Percentiles rank a stretch among this genome's conserved stretches.
Conservation (phyloP, 495 filamentous ascomycete genomes). For the Penicillium robsamsonii region DNA sequence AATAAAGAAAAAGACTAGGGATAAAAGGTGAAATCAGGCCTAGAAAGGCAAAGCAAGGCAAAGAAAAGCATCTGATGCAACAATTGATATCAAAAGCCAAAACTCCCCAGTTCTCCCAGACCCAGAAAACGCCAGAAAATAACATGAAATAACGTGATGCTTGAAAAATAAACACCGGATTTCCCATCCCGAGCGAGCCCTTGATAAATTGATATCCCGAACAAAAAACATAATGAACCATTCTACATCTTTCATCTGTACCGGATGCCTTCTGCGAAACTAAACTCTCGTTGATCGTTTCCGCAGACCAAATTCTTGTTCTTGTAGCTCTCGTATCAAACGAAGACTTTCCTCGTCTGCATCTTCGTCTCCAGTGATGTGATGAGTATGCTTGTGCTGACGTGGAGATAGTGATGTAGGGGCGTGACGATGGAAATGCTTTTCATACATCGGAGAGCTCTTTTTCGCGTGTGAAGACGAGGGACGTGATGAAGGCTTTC, state of each 20-base stretch:
- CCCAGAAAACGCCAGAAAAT: conserved; percentile 6
- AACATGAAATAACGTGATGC: background rate
- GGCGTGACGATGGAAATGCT: conserved; percentile 29
- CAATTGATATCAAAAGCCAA: conserved; percentile 13
- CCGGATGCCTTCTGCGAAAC: background rate
- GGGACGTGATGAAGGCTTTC: conserved; percentile 42
- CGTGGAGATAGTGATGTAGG: conserved; percentile 33
- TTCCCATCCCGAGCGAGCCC: conserved; percentile 1
- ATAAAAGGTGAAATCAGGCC: background rate
- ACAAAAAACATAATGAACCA: conserved; percentile 1
- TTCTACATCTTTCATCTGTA: conserved; percentile 2
- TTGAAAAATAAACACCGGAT: conserved; percentile 9
- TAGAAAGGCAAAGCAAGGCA: conserved; percentile 1
- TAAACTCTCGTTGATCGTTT: conserved; percentile 32
- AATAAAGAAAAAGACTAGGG: conserved; percentile 6
- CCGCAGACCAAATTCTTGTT: conserved; percentile 58
- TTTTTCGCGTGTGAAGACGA: conserved; percentile 48
- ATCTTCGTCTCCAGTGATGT: conserved; percentile 31
- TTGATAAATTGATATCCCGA: conserved; percentile 11
- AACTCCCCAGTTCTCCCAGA: conserved; percentile 10
- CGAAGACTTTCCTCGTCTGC: conserved; percentile 54
- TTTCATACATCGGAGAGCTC: conserved; percentile 41
- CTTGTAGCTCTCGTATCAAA: conserved; percentile 57
- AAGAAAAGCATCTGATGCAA: conserved; percentile 7
- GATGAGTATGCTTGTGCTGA: conserved; percentile 34